Evolutionary conservation across 768 basidiomycete species (phyloP), one percentile per base, ranked within the genome.

Genomic region (Cubamyces lactineus): DNA sequence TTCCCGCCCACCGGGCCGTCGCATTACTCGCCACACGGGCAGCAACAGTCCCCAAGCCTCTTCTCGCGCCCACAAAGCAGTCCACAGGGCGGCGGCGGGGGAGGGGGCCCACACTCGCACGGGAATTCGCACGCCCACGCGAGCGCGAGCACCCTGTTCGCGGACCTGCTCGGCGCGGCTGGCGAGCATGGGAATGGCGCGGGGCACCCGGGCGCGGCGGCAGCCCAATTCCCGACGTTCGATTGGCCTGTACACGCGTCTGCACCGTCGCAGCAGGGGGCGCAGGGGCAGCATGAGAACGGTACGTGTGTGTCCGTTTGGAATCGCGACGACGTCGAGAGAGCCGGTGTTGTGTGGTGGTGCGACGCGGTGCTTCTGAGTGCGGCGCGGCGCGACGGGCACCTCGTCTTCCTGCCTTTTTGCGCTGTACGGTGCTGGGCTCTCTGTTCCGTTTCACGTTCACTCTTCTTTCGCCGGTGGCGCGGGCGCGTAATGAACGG

Each of bases 211-310:
- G 52, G 50, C 40, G 46, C 12, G 47, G 57, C 42, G 30, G 43
- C 40, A 19, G 19, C 28, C 17, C 56, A 55, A 45, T 61, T 65
- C 57, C 59, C 63, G 38, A 39, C 59, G 61, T 71, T 71, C 60
- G 69, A 70, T 46, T 71, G 70, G 71, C 71, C 69, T n/a, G 61
- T 66, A 55, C 67, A 68, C 56, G 48, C 50, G 17, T 7, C 62
- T 53, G 26, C 43, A 42, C 38, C 46, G 57, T 47, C 61, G 55
- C 59, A 63, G 61, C 57, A 62, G 46, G 53, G 49, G 2, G 46
- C 23, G 17, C 55, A 41, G 43, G 51, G 59, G 24, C 52, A 55
- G 48, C 64, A 65, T 62, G 64, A 65, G 59, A 61, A 65, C 53
- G 59, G 64, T 65, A 34, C 49, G 64, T 65, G 42, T 23, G 39